Percentiles rank a stretch among this genome's conserved stretches.
Conservation (phyloP, 345 rosid genomes). For the Pistacia integerrima region DNA sequence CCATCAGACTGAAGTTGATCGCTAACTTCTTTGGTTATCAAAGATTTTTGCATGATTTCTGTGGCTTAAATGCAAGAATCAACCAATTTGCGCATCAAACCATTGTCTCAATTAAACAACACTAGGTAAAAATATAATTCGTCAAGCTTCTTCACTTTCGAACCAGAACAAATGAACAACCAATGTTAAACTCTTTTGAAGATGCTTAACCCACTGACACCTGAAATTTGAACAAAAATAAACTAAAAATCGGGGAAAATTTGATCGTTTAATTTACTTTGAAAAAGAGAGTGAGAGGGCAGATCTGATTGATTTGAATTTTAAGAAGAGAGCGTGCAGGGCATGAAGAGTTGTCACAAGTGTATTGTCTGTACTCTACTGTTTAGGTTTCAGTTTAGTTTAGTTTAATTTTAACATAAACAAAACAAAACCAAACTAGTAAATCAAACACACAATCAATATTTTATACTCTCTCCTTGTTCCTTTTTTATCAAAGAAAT, state of each 20-base stretch:
- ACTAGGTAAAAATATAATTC: background rate
- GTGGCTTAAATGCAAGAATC: constrained; percentile 12
- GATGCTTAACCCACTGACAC: background rate
- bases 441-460: no score
- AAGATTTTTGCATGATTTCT: constrained; percentile 28
- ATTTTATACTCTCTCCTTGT: no score
- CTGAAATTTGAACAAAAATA: background rate
- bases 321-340: background rate
- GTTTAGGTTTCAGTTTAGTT: no score
- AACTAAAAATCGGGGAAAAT: no score
- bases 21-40: constrained; percentile 21
- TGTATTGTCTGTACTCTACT: no score
- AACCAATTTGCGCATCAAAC: background rate
- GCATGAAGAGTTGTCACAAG: no score
- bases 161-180: background rate
- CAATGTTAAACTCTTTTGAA: background rate
- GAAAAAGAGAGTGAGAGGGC: background rate
- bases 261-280: no score
- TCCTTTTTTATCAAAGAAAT: background rate
- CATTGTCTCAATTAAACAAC: background rate
- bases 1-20: constrained; percentile 27
- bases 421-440: no score
- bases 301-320: background rate
- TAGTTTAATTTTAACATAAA: no score
- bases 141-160: background rate